Base-by-base conservation (phyloP, 495 filamentous ascomycete species). In the Schizothecium vesticola region DNA sequence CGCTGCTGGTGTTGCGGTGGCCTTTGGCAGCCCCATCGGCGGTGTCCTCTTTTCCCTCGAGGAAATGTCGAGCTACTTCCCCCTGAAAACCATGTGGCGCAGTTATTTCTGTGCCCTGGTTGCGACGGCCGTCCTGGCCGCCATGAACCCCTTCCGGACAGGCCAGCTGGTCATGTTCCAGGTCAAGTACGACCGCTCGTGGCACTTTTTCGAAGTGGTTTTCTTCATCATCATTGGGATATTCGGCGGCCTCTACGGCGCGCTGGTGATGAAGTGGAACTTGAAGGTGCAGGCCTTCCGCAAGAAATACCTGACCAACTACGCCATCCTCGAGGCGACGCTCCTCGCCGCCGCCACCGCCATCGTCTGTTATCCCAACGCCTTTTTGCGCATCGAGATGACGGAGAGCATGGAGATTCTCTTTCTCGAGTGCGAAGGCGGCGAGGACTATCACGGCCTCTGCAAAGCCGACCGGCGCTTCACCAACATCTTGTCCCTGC, bases 81-180 rank as follows among this genome's bases (percentile, higher is more conserved):
- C 95, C 1, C 85, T 99, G 3, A 99, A 98, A 77, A 99, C 95
- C 10, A 89, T 99, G 81, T 98, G 96, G 95, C 85, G 95, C 69
- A 96, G 92, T 74, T 99, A 98, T 78, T 99, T 98, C 76, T 99
- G 95, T 78, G 96, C 96, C 43, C 80, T 99, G 66, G 95, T 99
- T 16, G 96, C 96, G 23, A 99, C 96, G 8, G 92, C 93, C 29
- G 92, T 97, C 1, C 80, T 99, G 23, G 92, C 95, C 79, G 92
- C 91, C 43, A 96, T 99, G 91, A 99, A 99, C 73, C 95, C 95
- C 33, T 99, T 99, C 76, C 83, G 95, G 64, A 99, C 95, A 2
- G 95, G 95, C n/a, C 96, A 98, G 73, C 85, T 99, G 55, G 95
- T 99, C 85, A 99, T 99, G 95, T 99, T 99, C 80, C 92, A 97